Percentiles rank a stretch among this genome's conserved stretches.
phyloP scores from a whole-genome alignment of 495 filamentous ascomycete genomes.

The Podospora tetraspora region DNA sequence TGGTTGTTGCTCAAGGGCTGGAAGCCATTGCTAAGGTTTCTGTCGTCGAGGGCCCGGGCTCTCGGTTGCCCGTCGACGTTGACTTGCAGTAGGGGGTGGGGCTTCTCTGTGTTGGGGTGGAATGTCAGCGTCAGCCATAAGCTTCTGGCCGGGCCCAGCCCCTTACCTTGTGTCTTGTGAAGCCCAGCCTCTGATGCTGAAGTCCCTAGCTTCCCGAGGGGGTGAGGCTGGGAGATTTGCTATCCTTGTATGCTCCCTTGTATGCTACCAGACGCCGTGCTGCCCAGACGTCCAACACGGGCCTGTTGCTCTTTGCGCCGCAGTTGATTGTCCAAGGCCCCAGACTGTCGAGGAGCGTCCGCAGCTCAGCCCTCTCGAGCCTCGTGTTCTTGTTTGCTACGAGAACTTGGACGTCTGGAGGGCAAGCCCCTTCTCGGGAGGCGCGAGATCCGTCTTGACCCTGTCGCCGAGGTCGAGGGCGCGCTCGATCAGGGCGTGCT shows the following conservation, averaged over 20 bases:
- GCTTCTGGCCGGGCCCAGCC: no score
- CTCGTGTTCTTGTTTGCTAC: neutral
- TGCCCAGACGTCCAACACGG: neutral
- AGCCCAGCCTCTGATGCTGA: no score
- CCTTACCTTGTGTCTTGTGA: neutral
- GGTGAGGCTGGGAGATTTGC: neutral
- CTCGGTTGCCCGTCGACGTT: no score
- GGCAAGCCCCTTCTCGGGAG: conserved; percentile 46
- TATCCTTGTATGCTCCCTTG: no score
- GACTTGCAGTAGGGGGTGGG: neutral
- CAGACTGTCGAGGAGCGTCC: neutral
- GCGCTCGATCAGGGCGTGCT: conserved; percentile 59
- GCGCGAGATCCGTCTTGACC: conserved; percentile 57
- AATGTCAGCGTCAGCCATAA: neutral
- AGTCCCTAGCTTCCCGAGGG: neutral
- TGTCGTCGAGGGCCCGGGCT: no score
- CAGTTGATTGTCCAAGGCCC: neutral
- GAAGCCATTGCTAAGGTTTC: no score
- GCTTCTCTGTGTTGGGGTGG: neutral
- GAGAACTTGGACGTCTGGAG: conserved; percentile 29
- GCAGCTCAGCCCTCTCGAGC: neutral
- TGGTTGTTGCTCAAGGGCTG: no score
- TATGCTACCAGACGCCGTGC: neutral
- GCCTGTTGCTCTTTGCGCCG: neutral
- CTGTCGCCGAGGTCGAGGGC: conserved; percentile 74